A percentile compares a stretch with the other conserved stretches of the same genome.
Conservation (phyloP, 441 rosid genomes). For the Corymbia citriodora region DNA sequence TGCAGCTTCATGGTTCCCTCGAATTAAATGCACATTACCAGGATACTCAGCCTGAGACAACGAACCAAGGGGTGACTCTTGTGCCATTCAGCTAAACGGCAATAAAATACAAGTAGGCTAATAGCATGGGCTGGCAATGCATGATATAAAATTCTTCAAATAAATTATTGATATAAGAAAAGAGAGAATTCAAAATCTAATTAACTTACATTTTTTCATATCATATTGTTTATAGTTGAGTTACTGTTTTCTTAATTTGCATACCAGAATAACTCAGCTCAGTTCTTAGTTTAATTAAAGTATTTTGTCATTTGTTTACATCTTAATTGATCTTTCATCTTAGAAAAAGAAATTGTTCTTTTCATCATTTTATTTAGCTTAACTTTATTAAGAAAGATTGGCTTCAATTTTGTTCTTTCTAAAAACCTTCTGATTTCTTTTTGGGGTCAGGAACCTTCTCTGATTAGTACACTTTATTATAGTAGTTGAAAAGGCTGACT, state of each 20-base stretch:
- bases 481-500: background rate
- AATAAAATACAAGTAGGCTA: background rate
- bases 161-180: background rate
- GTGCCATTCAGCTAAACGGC: background rate
- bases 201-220: background rate
- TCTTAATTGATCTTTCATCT: background rate
- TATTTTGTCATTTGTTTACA: background rate
- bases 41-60: constrained; percentile 83
- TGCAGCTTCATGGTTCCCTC: constrained; percentile 99
- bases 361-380: background rate
- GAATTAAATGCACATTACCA: constrained; percentile 84
- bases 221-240: background rate
- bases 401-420: background rate
- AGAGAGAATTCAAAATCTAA: background rate
- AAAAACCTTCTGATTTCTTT: background rate
- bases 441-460: background rate
- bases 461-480: background rate
- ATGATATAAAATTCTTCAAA: background rate
- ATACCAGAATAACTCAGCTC: background rate
- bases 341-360: background rate
- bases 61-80: constrained; percentile 8
- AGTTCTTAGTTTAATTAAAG: background rate
- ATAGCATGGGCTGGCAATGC: background rate
- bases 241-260: background rate
- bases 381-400: background rate